These are phyloP conservation scores for Colletotrichum aenigma DNA, from an alignment of 2,329 filamentous ascomycete genomes.

Conservation along the genomic window DNA sequence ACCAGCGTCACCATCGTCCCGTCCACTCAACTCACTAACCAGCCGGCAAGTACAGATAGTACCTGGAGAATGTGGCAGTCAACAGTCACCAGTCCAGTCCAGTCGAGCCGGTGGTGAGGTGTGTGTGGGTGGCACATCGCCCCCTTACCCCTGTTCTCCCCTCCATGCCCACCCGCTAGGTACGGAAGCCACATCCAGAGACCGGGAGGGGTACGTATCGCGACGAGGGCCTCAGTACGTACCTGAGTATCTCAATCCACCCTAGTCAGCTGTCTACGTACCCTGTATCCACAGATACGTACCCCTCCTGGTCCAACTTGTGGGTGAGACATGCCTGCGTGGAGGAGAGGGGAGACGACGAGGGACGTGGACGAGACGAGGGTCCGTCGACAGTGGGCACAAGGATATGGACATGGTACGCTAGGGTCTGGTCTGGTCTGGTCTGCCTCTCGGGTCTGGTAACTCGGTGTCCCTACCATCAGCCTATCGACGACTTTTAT, in stretches of 20 bases:
- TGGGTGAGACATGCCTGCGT: conserved; percentile 52
- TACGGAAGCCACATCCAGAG: conserved; percentile 9
- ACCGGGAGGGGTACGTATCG: neutral
- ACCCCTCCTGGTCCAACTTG: conserved; percentile 39
- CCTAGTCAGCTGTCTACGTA: neutral
- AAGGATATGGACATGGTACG: conserved; percentile 26
- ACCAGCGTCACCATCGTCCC: neutral
- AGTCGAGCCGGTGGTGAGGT: neutral
- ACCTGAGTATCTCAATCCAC: neutral
- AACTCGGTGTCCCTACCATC: conserved; percentile 19
- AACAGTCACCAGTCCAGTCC: neutral
- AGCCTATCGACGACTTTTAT: conserved; percentile 44
- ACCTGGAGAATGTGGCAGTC: neutral
- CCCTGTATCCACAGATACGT: conserved; percentile 4
- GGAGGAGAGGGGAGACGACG: conserved; percentile 33
- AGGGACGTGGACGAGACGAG: conserved; percentile 24
- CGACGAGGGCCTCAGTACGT: neutral
- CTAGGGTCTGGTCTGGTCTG: conserved; percentile 25
- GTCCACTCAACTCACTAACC: neutral
- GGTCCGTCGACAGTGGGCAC: conserved; percentile 24
- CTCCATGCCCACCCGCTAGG: conserved; percentile 13
- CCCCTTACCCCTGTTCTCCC: neutral
- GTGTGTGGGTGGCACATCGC: conserved; percentile 2
- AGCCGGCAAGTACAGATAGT: neutral
- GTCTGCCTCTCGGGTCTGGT: conserved; percentile 4